Evolutionary conservation across 441 rosid genomes (phyloP).

Genomic region (Pelargonium fulgidum): DNA sequence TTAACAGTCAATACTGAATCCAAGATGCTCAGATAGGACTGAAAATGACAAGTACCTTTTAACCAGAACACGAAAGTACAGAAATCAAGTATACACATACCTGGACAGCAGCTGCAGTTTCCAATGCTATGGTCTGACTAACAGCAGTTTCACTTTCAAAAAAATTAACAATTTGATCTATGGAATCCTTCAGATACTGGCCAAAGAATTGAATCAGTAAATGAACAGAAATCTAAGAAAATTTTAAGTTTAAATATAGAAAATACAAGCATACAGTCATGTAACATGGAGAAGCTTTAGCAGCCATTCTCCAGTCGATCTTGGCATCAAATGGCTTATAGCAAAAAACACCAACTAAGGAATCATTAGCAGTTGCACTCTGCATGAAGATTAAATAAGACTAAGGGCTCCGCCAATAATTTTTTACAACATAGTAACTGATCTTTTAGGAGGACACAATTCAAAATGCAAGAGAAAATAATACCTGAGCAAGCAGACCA

Average conservation of each 20-base stretch:
- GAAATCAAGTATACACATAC: constrained; percentile 32
- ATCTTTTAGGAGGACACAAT: constrained; percentile 4
- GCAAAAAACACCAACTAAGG: constrained; percentile 74
- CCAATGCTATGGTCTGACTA: constrained; percentile 89
- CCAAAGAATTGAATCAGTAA: constrained; percentile 33
- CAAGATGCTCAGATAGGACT: constrained; percentile 8
- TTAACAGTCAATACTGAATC: too few relatives aligned
- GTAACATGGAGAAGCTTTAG: constrained; percentile 97
- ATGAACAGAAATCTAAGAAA: constrained; percentile 15
- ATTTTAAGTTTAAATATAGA: constrained; percentile 13
- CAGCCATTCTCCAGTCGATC: constrained; percentile 97
- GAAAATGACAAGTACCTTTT: neutral
- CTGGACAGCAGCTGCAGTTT: constrained; percentile 99
- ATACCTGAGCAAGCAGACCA: constrained; percentile 93
- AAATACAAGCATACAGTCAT: constrained; percentile 60
- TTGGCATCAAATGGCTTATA: constrained; percentile 94
- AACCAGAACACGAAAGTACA: constrained; percentile 17
- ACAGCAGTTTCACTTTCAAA: constrained; percentile 76
- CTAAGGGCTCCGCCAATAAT: constrained; percentile 19
- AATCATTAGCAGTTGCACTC: constrained; percentile 80
- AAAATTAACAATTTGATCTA: constrained; percentile 68
- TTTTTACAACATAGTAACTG: constrained; percentile 17
- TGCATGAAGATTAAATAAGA: constrained; percentile 34
- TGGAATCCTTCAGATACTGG: constrained; percentile 94
- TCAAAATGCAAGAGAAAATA: constrained; percentile 4